A percentile compares a stretch with the other conserved stretches of the same genome.
Evolutionary conservation across 371 early-diverging fungal genomes (phyloP).

Genomic region (Rhizopus sp.): DNA sequence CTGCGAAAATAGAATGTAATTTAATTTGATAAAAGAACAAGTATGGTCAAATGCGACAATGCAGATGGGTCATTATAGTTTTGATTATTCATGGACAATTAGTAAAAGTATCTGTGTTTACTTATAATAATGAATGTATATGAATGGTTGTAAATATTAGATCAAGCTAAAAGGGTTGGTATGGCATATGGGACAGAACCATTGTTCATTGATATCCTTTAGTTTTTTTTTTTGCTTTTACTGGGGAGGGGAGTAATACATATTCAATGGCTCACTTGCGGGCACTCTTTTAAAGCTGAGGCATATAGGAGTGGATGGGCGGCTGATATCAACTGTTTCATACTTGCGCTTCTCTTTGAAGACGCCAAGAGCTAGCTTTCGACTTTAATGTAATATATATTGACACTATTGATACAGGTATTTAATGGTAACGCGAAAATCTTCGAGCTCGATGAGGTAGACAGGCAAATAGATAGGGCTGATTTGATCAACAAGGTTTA

Average conservation of each 20-base stretch:
- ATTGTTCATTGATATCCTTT: conserved; percentile 13
- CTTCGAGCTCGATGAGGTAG: conserved; percentile 16
- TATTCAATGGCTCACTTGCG: conserved; percentile 11
- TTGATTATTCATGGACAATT: no score
- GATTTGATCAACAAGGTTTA: conserved; percentile 13
- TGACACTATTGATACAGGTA: conserved; percentile 20
- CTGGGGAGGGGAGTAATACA: conserved; percentile 11
- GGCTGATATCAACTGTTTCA: conserved; percentile 16
- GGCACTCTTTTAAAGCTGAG: conserved; percentile 18
- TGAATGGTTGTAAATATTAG: no score
- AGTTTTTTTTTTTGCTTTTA: conserved; percentile 11
- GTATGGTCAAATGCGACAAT: no score
- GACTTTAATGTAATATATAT: conserved; percentile 17
- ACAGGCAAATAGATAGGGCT: conserved; percentile 12
- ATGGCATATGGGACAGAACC: conserved; percentile 11
- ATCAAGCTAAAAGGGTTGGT: conserved; percentile 16
- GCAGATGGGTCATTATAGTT: no score
- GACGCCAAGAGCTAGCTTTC: conserved; percentile 20
- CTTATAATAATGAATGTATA: no score
- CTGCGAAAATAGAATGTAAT: no score
- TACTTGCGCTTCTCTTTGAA: conserved; percentile 24
- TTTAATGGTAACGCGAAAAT: conserved; percentile 18
- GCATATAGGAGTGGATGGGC: conserved; percentile 19
- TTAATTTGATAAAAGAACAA: no score
- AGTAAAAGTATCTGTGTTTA: no score